phyloP scores from a whole-genome alignment of 805 yeast genomes.

The Metschnikowia aberdeeniae region DNA sequence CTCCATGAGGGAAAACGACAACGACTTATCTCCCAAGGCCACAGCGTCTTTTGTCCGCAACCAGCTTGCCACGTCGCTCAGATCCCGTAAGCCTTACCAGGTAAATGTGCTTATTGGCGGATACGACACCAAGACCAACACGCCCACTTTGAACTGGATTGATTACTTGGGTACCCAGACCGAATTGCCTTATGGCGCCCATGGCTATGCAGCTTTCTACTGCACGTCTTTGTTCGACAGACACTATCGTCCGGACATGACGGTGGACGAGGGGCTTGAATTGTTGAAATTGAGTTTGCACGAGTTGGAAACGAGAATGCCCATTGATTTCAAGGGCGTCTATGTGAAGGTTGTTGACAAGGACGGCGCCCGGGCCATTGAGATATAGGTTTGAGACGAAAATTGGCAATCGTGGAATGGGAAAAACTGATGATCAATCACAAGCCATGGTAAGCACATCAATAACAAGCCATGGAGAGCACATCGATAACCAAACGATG shows the following conservation, averaged over 20 bases:
- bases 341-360: conserved; percentile 62
- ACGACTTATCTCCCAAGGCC: conserved; percentile 79
- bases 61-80: conserved; percentile 78
- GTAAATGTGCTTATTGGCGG: conserved; percentile 91
- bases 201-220: conserved; percentile 97
- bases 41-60: conserved; percentile 85
- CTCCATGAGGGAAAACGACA: conserved; percentile 73
- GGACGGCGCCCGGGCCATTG: conserved; percentile 49
- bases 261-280: conserved; percentile 71
- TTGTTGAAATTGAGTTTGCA: conserved; percentile 67
- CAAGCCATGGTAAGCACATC: no score
- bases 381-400: conserved; percentile 13
- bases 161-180: conserved; percentile 93
- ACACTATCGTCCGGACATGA: conserved; percentile 77
- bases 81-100: conserved; percentile 91
- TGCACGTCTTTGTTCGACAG: conserved; percentile 86
- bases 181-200: conserved; percentile 93
- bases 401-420: background rate
- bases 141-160: conserved; percentile 77
- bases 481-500: no score
- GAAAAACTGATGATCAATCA: no score
- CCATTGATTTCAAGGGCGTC: conserved; percentile 91
- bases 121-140: conserved; percentile 52
- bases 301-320: conserved; percentile 82
- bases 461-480: no score